Evolutionary conservation across 2,329 filamentous ascomycete genomes (phyloP).

Genomic region (Sporothrix schenckii): DNA sequence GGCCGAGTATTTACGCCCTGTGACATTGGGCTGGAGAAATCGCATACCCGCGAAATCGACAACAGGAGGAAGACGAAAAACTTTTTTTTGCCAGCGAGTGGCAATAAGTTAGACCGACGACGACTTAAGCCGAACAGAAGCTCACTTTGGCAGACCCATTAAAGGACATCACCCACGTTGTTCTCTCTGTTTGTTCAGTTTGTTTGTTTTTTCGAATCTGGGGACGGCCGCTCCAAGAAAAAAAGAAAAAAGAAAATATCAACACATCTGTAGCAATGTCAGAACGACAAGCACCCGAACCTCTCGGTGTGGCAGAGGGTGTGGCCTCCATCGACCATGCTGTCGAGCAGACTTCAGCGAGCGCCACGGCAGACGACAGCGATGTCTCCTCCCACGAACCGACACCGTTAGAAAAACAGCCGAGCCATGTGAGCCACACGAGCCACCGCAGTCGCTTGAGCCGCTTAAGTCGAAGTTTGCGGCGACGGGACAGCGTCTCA

Average conservation of each 20-base stretch:
- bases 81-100: conserved; percentile 3
- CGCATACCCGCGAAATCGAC: not conserved
- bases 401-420: conserved; percentile 13
- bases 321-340: conserved; percentile 8
- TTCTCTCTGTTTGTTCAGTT: not conserved
- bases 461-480: conserved; percentile 7
- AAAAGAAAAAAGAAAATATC: not conserved
- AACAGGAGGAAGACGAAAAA: not conserved
- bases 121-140: conserved; percentile 1
- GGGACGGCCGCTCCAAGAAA: not conserved
- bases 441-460: conserved; percentile 23
- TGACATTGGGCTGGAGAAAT: conserved; percentile 20
- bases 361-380: conserved; percentile 14
- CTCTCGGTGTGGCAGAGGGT: not conserved
- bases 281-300: conserved; percentile 16
- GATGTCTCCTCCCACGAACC: conserved; percentile 21
- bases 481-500: conserved; percentile 26
- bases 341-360: conserved; percentile 14
- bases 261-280: conserved; percentile 14
- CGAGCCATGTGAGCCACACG: conserved; percentile 24
- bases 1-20: conserved; percentile 15
- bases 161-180: not conserved
- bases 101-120: conserved; percentile 18
- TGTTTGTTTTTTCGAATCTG: not conserved
- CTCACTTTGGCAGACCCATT: not conserved